These are phyloP conservation scores for Eucalyptus shirleyi DNA, from an alignment of 345 rosid genomes.

Conservation along the genomic window DNA sequence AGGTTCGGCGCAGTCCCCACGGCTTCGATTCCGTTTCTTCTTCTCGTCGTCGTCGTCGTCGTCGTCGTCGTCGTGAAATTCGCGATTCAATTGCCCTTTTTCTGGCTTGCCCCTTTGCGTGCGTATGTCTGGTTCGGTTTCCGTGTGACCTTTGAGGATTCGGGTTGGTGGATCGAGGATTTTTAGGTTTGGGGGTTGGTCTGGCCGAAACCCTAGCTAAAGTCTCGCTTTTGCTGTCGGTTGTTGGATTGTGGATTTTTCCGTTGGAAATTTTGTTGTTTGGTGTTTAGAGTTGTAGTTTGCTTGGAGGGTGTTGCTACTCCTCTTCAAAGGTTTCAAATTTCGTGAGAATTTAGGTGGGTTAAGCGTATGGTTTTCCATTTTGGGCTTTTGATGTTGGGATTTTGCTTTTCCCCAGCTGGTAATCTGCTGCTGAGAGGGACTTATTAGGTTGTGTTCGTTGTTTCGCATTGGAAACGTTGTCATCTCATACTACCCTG, in stretches of 20 bases:
- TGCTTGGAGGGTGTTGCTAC: not conserved
- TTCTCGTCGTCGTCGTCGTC: not conserved
- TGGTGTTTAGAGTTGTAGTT: not conserved
- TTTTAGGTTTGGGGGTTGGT: not conserved
- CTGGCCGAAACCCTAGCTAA: not conserved
- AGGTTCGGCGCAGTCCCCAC: not conserved
- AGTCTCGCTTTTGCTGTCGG: not conserved
- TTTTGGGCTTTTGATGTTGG: not conserved
- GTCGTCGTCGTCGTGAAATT: not conserved
- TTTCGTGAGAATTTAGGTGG: not conserved
- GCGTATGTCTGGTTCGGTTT: not conserved
- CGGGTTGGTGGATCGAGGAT: not conserved
- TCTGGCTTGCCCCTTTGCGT: not conserved
- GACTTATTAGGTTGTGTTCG: not conserved
- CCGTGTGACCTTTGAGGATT: not conserved
- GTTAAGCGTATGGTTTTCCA: not conserved
- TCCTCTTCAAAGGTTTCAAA: not conserved
- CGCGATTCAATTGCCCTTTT: not conserved
- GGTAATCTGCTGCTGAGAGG: not conserved
- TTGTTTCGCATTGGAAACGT: not conserved
- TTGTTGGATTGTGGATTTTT: not conserved
- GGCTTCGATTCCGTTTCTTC: not conserved
- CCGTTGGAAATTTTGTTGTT: not conserved
- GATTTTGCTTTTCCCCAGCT: not conserved
- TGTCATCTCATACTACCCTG: not conserved